Evolutionary conservation across 2,329 filamentous ascomycete genomes (phyloP), one percentile per base, ranked within the genome.

Genomic region (Scedosporium aurantiacum): DNA sequence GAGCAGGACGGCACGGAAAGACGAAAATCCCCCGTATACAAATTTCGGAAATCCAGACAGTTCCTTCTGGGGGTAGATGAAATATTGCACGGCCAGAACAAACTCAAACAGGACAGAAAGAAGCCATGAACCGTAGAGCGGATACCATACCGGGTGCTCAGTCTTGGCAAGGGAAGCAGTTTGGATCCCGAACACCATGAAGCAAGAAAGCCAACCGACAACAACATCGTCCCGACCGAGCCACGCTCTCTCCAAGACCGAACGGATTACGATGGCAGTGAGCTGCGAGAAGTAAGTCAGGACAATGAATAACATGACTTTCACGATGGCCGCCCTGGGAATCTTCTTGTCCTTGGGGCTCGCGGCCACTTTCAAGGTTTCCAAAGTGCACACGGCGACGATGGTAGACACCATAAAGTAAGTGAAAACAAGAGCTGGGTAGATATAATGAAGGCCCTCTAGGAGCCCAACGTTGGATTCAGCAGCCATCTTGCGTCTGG

Each of bases 121-220:
- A 32, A 81, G 65, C 78, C 86, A 88, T 12, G 82, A 82, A 18
- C 84, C 85, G 64, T 82, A 81, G 64, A 84, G 85, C 0, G 86
- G 84, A 65, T 86, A 84, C 78, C 84, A 86, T 8, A 83, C 76
- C 2, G 79, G 76, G 59, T 77, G 75, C 32, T 75, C 69, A 18
- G 75, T 74, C 60, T 83, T 80, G 2, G 76, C 72, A 14, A 88
- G 75, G 21, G 77, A 78, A 47, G 81, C 76, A 63, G 84, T 74
- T 65, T 87, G 77, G 14, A 86, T 78, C 3, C 82, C 80, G 70
- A 86, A 90, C n/a, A 84, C 76, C 28, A 89, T 72, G 55, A 85
- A 76, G 61, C 83, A 87, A 1, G 85, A 82, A 27, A 89, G 72
- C 43, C 82, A 74, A 60, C 84, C 82, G 60, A 89, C 79, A 63